Evolutionary conservation across 192 early-diverging fungal genomes (phyloP), one percentile per base, ranked within the genome.

Genomic region (Entophlyctis luteolus): DNA sequence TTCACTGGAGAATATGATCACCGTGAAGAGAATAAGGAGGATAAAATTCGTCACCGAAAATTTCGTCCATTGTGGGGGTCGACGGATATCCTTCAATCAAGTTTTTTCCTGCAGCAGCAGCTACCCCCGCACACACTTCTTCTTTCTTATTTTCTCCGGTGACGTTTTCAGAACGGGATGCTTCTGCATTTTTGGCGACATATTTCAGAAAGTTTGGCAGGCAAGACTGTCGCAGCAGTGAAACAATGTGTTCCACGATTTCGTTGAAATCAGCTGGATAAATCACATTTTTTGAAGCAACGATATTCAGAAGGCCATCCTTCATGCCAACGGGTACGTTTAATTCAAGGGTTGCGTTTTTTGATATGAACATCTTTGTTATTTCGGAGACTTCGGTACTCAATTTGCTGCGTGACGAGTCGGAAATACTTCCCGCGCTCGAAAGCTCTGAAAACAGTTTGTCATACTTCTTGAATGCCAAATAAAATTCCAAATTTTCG

Each of bases 181-280:
- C 33, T 34, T 57, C 14, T 57, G 25, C 6, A 52, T 14, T 52
- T 27, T 23, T 52, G 50, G 50, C 23, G 23, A 6, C 22, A 14
- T 52, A 8, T 27, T 52, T 23, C 6, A 52, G 10, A 52, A 52
- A 52, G 25, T 52, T 52, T 22, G 73, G 73, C 34, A 74, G 70
- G 16, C 58, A 47, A 6, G 56, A 62, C 2, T 55, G 52, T 25
- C 68, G 46, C 73, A 70, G 48, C 59, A 70, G 53, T 10, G 46
- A 70, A 6, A 62, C 46, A 18, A 70, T 46, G 27, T 31, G n/a
- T 32, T 46, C 67, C 22, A 74, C 4, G 45, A 59, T 42, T 2
- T 31, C 67, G 32, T 70, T 29, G 33, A 70, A 74, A 25, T 70
- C 27, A 47, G 69, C 73, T 35, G 73, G 73, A 50, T 74, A 67